Percentiles rank a stretch among this genome's conserved stretches.
Evolutionary conservation across 805 yeast genomes (phyloP).

Genomic region (Ogataea henricii): DNA sequence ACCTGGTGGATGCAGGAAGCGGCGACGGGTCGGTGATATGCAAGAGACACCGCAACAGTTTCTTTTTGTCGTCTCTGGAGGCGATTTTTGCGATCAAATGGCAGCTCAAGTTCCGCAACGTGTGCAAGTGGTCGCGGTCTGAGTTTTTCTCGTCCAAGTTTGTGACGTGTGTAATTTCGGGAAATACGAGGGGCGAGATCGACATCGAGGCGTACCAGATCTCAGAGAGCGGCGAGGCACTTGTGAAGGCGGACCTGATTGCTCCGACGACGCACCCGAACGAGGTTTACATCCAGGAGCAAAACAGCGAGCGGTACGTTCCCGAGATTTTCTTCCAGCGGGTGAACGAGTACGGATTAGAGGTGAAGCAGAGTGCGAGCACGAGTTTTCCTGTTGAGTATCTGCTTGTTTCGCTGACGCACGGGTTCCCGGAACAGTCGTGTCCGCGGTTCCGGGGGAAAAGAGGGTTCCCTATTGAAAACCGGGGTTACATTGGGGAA

Average conservation of each 20-base stretch:
- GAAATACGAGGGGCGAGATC: conserved; percentile 85
- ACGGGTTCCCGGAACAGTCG: conserved; percentile 79
- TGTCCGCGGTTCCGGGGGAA: conserved; percentile 52
- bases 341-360: conserved; percentile 83
- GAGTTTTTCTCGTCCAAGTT: conserved; percentile 83
- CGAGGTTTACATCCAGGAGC: conserved; percentile 75
- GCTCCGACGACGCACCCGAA: conserved; percentile 90
- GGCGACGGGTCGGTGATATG: conserved; percentile 89
- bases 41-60: conserved; percentile 89
- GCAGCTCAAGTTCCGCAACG: conserved; percentile 67
- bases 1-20: conserved; percentile 81
- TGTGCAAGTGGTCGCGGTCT: conserved; percentile 60
- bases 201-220: conserved; percentile 92
- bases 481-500: conserved; percentile 74
- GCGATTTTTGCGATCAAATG: conserved; percentile 77
- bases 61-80: conserved; percentile 87
- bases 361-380: conserved; percentile 85
- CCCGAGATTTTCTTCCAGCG: conserved; percentile 90
- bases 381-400: conserved; percentile 95
- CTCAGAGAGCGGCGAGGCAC: conserved; percentile 81
- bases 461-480: conserved; percentile 68
- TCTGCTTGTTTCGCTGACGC: conserved; percentile 80
- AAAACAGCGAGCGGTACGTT: conserved; percentile 76
- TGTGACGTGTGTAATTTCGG: conserved; percentile 90
- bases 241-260: conserved; percentile 82